Conservation (phyloP, 2,329 filamentous ascomycete genomes). For the Tetracladium maxilliforme region DNA sequence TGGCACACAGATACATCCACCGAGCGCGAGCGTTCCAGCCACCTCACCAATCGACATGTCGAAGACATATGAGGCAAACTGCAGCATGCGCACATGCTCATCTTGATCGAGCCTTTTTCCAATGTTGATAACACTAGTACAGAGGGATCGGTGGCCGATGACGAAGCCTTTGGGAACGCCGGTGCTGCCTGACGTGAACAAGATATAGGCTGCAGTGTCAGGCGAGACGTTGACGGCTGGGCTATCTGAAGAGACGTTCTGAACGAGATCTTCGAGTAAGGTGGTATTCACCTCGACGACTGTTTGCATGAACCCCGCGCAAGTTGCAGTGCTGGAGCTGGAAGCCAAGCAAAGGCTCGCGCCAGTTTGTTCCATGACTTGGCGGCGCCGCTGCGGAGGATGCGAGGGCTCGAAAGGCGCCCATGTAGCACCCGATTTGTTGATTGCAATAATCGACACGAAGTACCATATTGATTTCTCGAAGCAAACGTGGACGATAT, state of each 20-base stretch:
- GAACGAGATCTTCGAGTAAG: no score
- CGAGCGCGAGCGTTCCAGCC: constrained; percentile 18
- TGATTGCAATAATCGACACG: constrained; percentile 8
- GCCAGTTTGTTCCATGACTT: no score
- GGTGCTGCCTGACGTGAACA: constrained; percentile 15
- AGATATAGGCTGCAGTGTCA: constrained; percentile 1
- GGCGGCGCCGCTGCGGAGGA: no score
- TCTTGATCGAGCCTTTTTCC: constrained; percentile 3
- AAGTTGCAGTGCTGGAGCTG: no score
- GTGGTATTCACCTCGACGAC: no score
- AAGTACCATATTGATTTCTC: constrained; percentile 8
- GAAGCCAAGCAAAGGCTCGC: no score
- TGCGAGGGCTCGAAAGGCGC: no score
- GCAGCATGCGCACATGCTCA: constrained; percentile 16
- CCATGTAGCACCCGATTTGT: no score
- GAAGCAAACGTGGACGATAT: constrained; percentile 9
- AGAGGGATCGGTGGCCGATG: constrained; percentile 8
- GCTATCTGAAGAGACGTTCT: no score
- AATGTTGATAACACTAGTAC: constrained; percentile 5
- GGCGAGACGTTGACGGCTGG: no score
- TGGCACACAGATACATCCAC: constrained; percentile 23
- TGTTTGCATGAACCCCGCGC: no score
- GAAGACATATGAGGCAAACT: constrained; percentile 19
- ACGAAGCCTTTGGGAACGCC: constrained; percentile 33
- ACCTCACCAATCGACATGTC: constrained; percentile 21